Percentiles rank a stretch among this genome's conserved stretches.
phyloP scores from a whole-genome alignment of 129 eudicot species.

The Lactuca sativa region DNA sequence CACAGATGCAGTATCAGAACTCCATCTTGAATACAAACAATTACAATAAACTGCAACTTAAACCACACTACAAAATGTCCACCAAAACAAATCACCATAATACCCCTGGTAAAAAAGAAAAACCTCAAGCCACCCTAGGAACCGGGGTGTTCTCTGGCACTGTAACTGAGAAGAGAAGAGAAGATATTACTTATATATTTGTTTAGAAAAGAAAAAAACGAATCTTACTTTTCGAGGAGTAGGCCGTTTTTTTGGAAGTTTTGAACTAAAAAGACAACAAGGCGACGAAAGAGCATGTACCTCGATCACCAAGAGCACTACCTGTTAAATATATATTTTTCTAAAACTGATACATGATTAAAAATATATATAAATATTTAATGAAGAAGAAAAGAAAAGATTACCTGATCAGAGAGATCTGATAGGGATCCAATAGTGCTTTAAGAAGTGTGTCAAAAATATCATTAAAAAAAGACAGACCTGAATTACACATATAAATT shows the following conservation, averaged over 20 bases:
- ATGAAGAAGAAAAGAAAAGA: conserved; percentile 21
- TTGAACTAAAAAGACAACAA: conserved; percentile 67
- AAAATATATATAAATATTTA: neutral
- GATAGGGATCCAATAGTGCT: conserved; percentile 66
- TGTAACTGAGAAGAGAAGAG: too few relatives aligned
- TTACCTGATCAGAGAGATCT: conserved; percentile 75
- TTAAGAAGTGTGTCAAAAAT: conserved; percentile 84
- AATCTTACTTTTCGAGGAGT: conserved; percentile 78
- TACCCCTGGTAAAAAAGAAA: too few relatives aligned
- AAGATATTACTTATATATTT: neutral
- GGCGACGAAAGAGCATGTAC: conserved; percentile 93
- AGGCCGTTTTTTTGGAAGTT: conserved; percentile 61
- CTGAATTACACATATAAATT: conserved; percentile 45
- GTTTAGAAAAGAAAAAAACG: neutral
- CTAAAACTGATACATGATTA: conserved; percentile 1
- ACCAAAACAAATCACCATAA: too few relatives aligned
- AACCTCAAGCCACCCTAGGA: too few relatives aligned
- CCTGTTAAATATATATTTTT: conserved; percentile 42
- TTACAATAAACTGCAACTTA: too few relatives aligned
- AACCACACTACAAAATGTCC: too few relatives aligned
- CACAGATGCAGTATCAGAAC: too few relatives aligned
- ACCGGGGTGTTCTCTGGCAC: too few relatives aligned
- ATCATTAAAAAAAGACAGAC: conserved; percentile 76
- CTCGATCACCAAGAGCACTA: conserved; percentile 88
- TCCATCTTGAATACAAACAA: too few relatives aligned